Evolutionary conservation across 2,329 filamentous ascomycete genomes (phyloP).

Genomic region (Nigrospora oryzae): DNA sequence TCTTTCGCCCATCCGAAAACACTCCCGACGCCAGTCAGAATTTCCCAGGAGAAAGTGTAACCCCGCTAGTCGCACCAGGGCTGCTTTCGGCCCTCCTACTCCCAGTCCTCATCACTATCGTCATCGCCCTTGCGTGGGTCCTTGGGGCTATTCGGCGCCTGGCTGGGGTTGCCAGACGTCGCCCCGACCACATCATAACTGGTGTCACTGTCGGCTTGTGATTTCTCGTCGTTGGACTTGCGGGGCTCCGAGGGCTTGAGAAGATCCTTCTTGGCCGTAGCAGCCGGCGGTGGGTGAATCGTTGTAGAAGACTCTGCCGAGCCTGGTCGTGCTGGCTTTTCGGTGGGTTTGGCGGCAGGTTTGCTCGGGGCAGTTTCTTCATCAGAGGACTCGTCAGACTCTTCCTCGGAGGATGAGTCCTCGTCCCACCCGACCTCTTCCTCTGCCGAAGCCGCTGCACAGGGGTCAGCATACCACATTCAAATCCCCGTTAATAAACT

Average conservation of each 20-base stretch:
- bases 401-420: constrained; percentile 60
- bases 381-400: constrained; percentile 27
- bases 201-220: constrained; percentile 84
- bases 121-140: constrained; percentile 47
- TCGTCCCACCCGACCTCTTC: constrained; percentile 62
- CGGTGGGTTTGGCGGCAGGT: constrained; percentile 19
- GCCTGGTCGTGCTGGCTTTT: constrained; percentile 27
- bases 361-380: constrained; percentile 22
- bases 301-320: constrained; percentile 53
- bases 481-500: constrained; percentile 15
- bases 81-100: constrained; percentile 10
- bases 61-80: background rate
- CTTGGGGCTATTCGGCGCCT: constrained; percentile 62
- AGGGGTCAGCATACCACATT: constrained; percentile 24
- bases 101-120: constrained; percentile 54
- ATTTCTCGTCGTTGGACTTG: constrained; percentile 80
- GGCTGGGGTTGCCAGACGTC: constrained; percentile 67
- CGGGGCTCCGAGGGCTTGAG: constrained; percentile 60
- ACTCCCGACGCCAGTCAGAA: constrained; percentile 10
- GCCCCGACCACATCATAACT: constrained; percentile 91
- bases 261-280: constrained; percentile 22
- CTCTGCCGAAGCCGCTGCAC: constrained; percentile 56
- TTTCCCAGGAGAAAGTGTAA: constrained; percentile 5
- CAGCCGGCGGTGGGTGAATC: constrained; percentile 42
- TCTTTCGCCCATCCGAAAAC: constrained; percentile 8